Evolutionary conservation across 192 early-diverging fungal species (phyloP), one percentile per base, ranked within the genome.

Genomic region (Powellomyces hirtus): DNA sequence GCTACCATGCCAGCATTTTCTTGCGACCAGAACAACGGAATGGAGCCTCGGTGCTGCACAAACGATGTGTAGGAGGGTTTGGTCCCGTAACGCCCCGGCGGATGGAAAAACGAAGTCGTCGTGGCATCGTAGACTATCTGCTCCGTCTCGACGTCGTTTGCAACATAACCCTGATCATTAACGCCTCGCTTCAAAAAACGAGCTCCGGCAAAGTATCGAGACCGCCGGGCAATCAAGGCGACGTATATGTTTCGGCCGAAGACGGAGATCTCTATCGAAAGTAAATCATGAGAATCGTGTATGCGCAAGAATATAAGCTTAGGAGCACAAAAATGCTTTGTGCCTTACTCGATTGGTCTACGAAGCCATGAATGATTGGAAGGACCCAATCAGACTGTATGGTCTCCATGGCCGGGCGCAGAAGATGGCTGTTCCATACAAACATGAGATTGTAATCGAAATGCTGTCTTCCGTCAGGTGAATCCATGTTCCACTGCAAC

Each of bases 91-190:
- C 51, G 85, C 34, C 62, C 76, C 37, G 42, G 79, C 0, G 89
- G 88, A 20, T 75, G 73, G 65, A 89, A 85, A 53, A 98, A 95
- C 10, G 91, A 93, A 0, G 95, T 97, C 5, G 92, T 89, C 22
- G 88, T 87, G 79, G 93, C 89, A 59, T 96, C 94, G 26, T 89
- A 79, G 0, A 98, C 95, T 66, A 99, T 98, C 75, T 99, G 97
- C 75, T 99, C 97, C 1, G 94, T 94, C 77, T 99, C 97, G 1
- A 99, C 95, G 62, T 99, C 97, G 73, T 99, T 99, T 10, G 97
- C 97, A 11, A 99, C 97, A 75, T 91, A 96, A 5, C 97, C 97
- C 73, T 94, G 37, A 55, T 94, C 91, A 73, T 97, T 97, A 27
- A 89, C 91, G 14, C 97, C 97, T 56, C 97, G 88, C 62, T 98